Percentiles rank a stretch among this genome's conserved stretches.
phyloP scores from a whole-genome alignment of 306 rosid species.

The Leucaena leucocephala region DNA sequence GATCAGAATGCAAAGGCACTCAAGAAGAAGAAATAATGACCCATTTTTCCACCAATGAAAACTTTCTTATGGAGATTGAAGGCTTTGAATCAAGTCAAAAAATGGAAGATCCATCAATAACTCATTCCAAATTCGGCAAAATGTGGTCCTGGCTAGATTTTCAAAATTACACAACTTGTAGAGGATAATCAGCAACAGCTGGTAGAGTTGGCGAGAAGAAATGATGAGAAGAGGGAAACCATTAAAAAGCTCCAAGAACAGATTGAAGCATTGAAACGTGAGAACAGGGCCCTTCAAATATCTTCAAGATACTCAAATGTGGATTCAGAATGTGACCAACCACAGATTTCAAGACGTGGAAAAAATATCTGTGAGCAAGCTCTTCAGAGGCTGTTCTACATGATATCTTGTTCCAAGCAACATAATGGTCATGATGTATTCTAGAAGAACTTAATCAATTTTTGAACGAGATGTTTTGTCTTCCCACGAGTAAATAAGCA shows the following conservation, averaged over 20 bases:
- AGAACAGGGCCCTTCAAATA: conserved; percentile 48
- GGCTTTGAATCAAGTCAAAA: conserved; percentile 28
- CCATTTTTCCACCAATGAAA: conserved; percentile 3
- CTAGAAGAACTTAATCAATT: conserved; percentile 15
- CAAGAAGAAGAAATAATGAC: conserved; percentile 35
- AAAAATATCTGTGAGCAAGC: conserved; percentile 36
- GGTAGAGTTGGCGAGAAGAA: conserved; percentile 55
- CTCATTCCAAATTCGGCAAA: conserved; percentile 31
- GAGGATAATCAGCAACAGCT: conserved; percentile 50
- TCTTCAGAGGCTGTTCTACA: conserved; percentile 47
- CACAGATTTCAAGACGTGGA: conserved; percentile 38
- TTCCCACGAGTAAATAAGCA: conserved; percentile 31
- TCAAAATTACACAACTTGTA: conserved; percentile 49
- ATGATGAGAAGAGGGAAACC: conserved; percentile 61
- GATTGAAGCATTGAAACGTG: conserved; percentile 48
- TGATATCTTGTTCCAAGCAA: conserved; percentile 33
- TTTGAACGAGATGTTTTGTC: conserved; percentile 9
- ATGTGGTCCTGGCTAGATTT: conserved; percentile 33
- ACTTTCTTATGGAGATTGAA: conserved; percentile 28
- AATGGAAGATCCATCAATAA: conserved; percentile 38
- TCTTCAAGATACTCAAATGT: conserved; percentile 45
- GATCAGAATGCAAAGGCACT: conserved; percentile 33
- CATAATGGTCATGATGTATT: conserved; percentile 6
- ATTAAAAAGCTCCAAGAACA: conserved; percentile 39
- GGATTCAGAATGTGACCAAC: conserved; percentile 38